phyloP scores from a whole-genome alignment of 31 red algal genomes.

The Pterothamnion heteromorphum region DNA sequence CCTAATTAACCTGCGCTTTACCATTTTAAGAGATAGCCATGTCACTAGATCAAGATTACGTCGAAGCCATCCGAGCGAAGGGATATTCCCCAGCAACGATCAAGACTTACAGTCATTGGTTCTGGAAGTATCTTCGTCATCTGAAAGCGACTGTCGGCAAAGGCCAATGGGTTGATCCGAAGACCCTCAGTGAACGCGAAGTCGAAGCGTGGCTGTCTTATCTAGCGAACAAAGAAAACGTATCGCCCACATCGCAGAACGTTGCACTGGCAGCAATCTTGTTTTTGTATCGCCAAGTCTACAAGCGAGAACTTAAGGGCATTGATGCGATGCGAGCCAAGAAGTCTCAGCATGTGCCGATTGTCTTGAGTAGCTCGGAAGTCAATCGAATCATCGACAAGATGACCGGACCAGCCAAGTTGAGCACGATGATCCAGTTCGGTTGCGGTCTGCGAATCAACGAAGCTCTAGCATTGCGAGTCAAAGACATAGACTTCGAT shows the following conservation, averaged over 20 bases:
- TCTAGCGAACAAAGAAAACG: neutral
- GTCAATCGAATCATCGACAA: neutral
- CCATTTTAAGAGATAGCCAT: too few species aligned
- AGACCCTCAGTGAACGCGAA: too few species aligned
- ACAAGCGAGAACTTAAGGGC: neutral
- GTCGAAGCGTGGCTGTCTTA: neutral
- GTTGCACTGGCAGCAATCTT: neutral
- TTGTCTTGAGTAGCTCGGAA: neutral
- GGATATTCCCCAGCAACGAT: too few species aligned
- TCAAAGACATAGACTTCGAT: neutral
- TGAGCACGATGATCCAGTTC: neutral
- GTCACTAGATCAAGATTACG: too few species aligned
- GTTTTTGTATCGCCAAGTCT: neutral
- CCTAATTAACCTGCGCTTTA: too few species aligned
- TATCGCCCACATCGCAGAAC: neutral
- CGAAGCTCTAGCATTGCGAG: neutral
- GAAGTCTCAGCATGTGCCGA: neutral
- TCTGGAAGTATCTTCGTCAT: too few species aligned
- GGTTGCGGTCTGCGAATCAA: neutral
- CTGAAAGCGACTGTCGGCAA: too few species aligned
- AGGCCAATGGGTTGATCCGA: too few species aligned
- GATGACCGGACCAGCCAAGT: neutral
- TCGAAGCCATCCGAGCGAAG: too few species aligned
- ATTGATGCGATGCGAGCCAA: neutral
- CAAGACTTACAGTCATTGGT: too few species aligned